A percentile compares a stretch with the other conserved stretches of the same genome.
phyloP scores from a whole-genome alignment of 306 rosid species.

The Dalbergia cultrata region DNA sequence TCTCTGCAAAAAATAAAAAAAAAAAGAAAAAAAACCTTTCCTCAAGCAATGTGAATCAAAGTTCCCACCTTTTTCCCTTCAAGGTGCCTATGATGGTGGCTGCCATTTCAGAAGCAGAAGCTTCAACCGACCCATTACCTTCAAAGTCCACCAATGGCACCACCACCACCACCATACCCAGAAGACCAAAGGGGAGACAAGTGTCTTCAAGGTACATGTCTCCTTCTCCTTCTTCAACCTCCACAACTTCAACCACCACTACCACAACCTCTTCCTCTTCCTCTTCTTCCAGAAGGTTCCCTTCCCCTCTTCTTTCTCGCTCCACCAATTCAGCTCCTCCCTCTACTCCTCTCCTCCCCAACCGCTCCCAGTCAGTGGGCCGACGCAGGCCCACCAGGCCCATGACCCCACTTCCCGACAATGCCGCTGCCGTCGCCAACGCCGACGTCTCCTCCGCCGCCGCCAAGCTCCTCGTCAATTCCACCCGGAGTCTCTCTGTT shows the following conservation, averaged over 20 bases:
- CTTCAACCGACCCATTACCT: conserved; percentile 51
- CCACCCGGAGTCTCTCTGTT: conserved; percentile 94
- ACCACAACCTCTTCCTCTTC: conserved; percentile 64
- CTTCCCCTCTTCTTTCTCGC: conserved; percentile 87
- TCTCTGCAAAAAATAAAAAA: too few species aligned
- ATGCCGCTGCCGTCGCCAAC: conserved; percentile 55
- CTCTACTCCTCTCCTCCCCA: conserved; percentile 70
- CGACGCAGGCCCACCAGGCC: conserved; percentile 75
- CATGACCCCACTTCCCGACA: conserved; percentile 61
- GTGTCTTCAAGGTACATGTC: conserved; percentile 99
- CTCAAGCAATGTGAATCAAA: conserved; percentile 63
- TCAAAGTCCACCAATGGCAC: conserved; percentile 12
- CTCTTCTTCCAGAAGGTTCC: conserved; percentile 79
- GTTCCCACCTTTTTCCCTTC: conserved; percentile 22
- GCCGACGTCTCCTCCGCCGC: conserved; percentile 71
- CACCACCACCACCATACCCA: conserved; percentile 43
- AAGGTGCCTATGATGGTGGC: conserved; percentile 82
- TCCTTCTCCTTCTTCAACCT: conserved; percentile 81
- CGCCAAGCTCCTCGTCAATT: conserved; percentile 85
- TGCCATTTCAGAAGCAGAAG: conserved; percentile 78
- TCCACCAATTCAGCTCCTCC: conserved; percentile 69
- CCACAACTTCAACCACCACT: conserved; percentile 68
- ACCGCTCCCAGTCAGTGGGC: conserved; percentile 91
- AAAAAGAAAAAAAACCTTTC: not conserved
- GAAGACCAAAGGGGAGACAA: conserved; percentile 79